Conservation (phyloP, 2,329 filamentous ascomycete genomes). For the Botrytis deweyae region DNA sequence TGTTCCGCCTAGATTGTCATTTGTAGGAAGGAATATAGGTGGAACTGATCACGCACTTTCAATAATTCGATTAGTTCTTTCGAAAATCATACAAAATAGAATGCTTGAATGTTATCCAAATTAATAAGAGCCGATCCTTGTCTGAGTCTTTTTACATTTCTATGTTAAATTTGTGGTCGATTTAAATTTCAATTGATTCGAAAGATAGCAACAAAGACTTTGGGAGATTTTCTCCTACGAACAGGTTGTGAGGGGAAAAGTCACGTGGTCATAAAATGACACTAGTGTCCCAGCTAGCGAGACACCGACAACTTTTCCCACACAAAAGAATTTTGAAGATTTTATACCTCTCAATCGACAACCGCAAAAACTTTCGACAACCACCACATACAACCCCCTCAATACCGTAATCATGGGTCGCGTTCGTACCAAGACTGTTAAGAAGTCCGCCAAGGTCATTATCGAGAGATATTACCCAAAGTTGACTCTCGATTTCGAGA, state of each 20-base stretch:
- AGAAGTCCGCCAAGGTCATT: conserved; percentile 88
- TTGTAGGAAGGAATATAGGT: neutral
- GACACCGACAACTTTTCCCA: conserved; percentile 18
- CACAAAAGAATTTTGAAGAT: conserved; percentile 18
- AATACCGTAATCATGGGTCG: conserved; percentile 43
- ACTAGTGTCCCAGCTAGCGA: conserved; percentile 16
- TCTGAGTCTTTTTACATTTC: neutral
- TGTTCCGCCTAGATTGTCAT: neutral
- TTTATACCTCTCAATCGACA: conserved; percentile 13
- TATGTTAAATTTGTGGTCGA: neutral
- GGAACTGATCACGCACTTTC: neutral
- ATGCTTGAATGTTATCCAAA: neutral
- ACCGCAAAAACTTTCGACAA: conserved; percentile 22
- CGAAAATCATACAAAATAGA: too few relatives aligned
- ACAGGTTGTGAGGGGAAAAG: neutral
- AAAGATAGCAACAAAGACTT: neutral
- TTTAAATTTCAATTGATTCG: neutral
- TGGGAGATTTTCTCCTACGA: neutral
- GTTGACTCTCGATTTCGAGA: conserved; percentile 99
- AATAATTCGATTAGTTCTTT: too few relatives aligned
- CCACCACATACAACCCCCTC: conserved; percentile 22
- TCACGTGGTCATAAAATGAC: neutral
- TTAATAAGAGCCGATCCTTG: neutral
- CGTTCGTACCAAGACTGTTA: conserved; percentile 46
- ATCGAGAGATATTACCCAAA: conserved; percentile 98